A percentile compares a stretch with the other conserved stretches of the same genome.
Evolutionary conservation across 345 rosid genomes (phyloP).

Genomic region (Reutealis trisperma): DNA sequence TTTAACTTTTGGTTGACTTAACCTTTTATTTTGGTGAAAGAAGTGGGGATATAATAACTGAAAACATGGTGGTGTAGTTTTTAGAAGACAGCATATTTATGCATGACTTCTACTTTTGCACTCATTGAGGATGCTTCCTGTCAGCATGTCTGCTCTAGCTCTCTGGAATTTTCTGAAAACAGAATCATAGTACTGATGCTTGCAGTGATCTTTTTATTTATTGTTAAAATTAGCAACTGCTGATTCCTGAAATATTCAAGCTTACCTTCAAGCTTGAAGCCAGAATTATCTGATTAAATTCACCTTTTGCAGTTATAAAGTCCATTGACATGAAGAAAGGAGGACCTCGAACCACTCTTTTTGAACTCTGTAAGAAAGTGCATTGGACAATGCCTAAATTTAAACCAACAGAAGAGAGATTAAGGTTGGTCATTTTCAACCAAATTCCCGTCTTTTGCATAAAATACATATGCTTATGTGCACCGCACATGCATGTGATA

Average conservation of each 20-base stretch:
- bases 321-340: constrained; percentile 74
- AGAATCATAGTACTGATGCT: background rate
- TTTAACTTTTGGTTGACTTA: too few species aligned
- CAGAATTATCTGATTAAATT: constrained; percentile 5
- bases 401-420: constrained; percentile 48
- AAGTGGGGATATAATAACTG: background rate
- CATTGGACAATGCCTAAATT: constrained; percentile 79
- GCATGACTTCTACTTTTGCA: background rate
- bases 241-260: background rate
- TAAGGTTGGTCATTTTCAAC: constrained; percentile 38
- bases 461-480: background rate
- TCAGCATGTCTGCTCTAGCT: background rate
- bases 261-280: background rate
- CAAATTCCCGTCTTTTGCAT: too few species aligned
- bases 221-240: background rate
- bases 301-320: constrained; percentile 48
- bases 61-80: background rate
- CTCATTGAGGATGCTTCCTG: background rate
- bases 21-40: background rate
- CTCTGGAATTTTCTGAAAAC: background rate
- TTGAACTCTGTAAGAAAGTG: constrained; percentile 67
- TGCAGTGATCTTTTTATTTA: background rate
- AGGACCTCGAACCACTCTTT: constrained; percentile 68
- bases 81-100: background rate
- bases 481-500: too few species aligned